Percentiles rank a stretch among this genome's conserved stretches.
Conservation (phyloP, 2,329 filamentous ascomycete genomes). For the Coleophoma cylindrospora region DNA sequence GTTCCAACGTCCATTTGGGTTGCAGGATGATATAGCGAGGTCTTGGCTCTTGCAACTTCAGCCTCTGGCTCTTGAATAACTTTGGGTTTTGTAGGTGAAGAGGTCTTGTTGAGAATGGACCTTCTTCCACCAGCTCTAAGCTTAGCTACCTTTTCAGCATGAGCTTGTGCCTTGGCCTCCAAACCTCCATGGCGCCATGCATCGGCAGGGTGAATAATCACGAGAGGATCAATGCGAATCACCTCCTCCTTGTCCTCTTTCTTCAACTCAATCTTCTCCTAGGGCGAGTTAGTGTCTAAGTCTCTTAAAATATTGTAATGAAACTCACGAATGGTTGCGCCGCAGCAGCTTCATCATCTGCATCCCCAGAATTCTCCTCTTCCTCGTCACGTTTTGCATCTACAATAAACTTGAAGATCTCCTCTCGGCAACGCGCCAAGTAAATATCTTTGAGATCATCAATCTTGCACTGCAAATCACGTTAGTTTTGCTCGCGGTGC, state of each 20-base stretch:
- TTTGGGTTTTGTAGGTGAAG: slow-evolving; percentile 3
- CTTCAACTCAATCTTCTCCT: too few species aligned
- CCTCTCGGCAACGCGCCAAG: not conserved
- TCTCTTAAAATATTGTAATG: too few species aligned
- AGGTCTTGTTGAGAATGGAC: slow-evolving; percentile 3
- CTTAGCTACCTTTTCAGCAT: slow-evolving; percentile 3
- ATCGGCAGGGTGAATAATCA: not conserved
- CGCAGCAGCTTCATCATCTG: too few species aligned
- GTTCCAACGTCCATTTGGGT: slow-evolving; percentile 1
- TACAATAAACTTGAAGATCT: too few species aligned
- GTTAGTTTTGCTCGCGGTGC: slow-evolving; percentile 3
- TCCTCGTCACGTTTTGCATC: too few species aligned
- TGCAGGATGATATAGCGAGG: slow-evolving; percentile 10
- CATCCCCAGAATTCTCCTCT: too few species aligned
- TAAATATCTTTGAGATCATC: slow-evolving; percentile 8
- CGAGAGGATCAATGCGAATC: too few species aligned
- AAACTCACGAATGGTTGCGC: too few species aligned
- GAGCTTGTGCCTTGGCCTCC: slow-evolving; percentile 3
- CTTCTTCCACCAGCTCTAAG: slow-evolving; percentile 3
- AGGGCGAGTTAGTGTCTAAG: too few species aligned
- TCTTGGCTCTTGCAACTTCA: slow-evolving; percentile 7
- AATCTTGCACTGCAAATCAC: slow-evolving; percentile 7
- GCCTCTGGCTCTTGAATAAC: slow-evolving; percentile 2
- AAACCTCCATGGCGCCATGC: slow-evolving; percentile 2
- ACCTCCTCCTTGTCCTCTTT: too few species aligned